Conservation (phyloP, 208 protist genomes). For the Acanthamoeba divionensis region DNA sequence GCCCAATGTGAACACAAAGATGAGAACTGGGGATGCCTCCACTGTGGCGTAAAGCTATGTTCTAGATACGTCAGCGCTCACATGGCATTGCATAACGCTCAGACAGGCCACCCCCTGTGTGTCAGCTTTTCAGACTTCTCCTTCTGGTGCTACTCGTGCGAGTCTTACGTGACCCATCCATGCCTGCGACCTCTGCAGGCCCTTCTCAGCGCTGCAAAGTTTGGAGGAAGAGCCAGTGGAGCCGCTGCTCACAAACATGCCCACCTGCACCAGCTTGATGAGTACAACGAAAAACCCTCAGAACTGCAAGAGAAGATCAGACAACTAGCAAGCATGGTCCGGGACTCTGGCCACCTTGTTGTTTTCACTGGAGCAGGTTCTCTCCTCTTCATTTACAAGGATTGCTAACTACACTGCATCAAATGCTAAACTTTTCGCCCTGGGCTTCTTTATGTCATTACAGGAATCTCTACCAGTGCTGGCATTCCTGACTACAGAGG, state of each 20-base stretch:
- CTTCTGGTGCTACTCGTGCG: conserved; percentile 46
- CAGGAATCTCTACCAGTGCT: conserved; percentile 59
- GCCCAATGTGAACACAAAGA: neutral
- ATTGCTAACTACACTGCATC: neutral
- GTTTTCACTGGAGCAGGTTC: conserved; percentile 61
- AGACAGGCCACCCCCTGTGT: neutral
- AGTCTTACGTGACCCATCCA: neutral
- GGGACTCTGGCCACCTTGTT: conserved; percentile 34
- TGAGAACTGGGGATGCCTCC: conserved; percentile 43
- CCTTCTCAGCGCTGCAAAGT: neutral
- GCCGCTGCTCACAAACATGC: conserved; percentile 39
- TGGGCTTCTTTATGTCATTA: neutral
- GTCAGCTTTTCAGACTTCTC: conserved; percentile 53
- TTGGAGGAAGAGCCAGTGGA: neutral
- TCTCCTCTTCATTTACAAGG: neutral
- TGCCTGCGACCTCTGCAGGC: neutral
- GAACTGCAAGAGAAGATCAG: conserved; percentile 24
- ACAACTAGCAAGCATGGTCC: conserved; percentile 47
- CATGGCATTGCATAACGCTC: conserved; percentile 4
- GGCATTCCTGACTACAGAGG: conserved; percentile 64
- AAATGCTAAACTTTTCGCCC: too few relatives aligned
- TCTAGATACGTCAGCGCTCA: conserved; percentile 32
- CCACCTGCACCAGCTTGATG: neutral
- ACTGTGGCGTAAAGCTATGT: conserved; percentile 28
- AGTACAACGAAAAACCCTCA: conserved; percentile 4